phyloP scores from a whole-genome alignment of 1,284 basidiomycete species.

The Austroboletus novae-zelandiae region DNA sequence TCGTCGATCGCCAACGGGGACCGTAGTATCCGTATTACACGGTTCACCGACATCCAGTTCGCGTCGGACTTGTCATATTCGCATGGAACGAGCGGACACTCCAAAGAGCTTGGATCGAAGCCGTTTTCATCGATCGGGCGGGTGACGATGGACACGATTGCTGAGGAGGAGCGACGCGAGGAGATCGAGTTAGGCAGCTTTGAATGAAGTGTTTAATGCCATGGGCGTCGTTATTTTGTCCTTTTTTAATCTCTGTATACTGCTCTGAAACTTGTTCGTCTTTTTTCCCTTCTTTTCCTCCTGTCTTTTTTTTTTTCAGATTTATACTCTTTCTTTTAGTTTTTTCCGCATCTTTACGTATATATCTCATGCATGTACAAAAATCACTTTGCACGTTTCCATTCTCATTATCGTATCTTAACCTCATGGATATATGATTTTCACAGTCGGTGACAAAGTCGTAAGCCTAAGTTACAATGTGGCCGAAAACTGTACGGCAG shows the following conservation, averaged over 20 bases:
- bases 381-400: no score
- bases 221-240: slow-evolving; percentile 39
- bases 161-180: slow-evolving; percentile 29
- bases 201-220: slow-evolving; percentile 45
- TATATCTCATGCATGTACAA: no score
- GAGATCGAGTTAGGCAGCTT: slow-evolving; percentile 65
- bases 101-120: slow-evolving; percentile 10
- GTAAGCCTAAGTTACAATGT: no score
- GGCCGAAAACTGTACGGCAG: no score
- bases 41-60: slow-evolving; percentile 30
- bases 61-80: slow-evolving; percentile 16
- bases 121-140: slow-evolving; percentile 1
- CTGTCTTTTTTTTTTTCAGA: no score
- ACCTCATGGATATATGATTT: no score
- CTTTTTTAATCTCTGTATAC: neutral
- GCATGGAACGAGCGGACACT: neutral
- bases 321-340: no score
- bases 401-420: no score
- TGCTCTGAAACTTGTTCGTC: no score
- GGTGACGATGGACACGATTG: neutral
- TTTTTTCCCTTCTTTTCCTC: no score
- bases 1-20: slow-evolving; percentile 3
- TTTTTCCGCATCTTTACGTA: no score
- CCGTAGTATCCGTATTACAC: slow-evolving; percentile 13
- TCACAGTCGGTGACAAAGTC: no score